Conservation (phyloP, 1,139 yeast genomes). For the Geotrichum restrictum region DNA sequence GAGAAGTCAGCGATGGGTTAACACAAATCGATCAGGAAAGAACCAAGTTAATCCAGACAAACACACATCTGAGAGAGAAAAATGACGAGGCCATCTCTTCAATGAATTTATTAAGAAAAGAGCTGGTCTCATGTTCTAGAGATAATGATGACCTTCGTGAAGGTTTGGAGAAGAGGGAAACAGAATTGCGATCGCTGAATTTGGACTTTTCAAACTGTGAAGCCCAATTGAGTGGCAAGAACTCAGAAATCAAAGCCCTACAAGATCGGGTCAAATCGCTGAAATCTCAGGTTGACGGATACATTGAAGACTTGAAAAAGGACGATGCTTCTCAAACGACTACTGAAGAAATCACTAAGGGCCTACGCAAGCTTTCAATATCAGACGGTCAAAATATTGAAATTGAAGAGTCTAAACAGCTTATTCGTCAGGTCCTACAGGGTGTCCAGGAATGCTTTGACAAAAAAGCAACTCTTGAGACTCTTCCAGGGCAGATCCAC, state of each 20-base stretch:
- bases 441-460: conserved; percentile 9
- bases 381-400: neutral
- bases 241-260: conserved; percentile 11
- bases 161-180: conserved; percentile 10
- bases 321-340: neutral
- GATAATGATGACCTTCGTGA: conserved; percentile 3
- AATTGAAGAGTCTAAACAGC: neutral
- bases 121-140: neutral
- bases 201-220: conserved; percentile 16
- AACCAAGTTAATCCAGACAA: conserved; percentile 1
- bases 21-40: conserved; percentile 9
- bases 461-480: conserved; percentile 7
- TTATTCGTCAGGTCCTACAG: conserved; percentile 6
- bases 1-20: conserved; percentile 13
- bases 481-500: conserved; percentile 9
- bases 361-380: neutral
- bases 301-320: conserved; percentile 5
- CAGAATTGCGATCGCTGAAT: conserved; percentile 9
- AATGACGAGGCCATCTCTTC: conserved; percentile 5
- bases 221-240: conserved; percentile 13
- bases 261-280: conserved; percentile 16
- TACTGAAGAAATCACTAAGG: neutral
- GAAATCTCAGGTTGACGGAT: conserved; percentile 6
- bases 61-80: conserved; percentile 1
- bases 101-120: neutral